Percentiles rank a stretch among this genome's conserved stretches.
These are phyloP conservation scores for Penicillium waksmanii DNA, from an alignment of 495 filamentous ascomycete genomes.

Conservation along the genomic window DNA sequence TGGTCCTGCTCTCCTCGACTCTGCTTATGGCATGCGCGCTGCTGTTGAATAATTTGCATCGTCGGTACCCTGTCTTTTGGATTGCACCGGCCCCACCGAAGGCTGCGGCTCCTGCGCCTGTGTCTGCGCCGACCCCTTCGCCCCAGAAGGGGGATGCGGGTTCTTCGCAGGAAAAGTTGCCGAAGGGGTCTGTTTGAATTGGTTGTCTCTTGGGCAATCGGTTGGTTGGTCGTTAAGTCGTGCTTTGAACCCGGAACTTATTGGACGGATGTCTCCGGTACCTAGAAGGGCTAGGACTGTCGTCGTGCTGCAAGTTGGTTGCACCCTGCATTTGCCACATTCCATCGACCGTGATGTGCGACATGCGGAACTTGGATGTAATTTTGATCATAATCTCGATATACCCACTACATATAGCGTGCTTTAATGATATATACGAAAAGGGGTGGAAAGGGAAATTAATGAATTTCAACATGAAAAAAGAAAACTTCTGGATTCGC, in stretches of 20 bases:
- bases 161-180: constrained; percentile 11
- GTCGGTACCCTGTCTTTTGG: constrained; percentile 77
- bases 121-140: not conserved
- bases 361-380: not conserved
- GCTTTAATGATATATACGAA: too few species aligned
- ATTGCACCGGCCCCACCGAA: constrained; percentile 24
- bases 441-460: too few species aligned
- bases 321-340: not conserved
- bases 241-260: not conserved
- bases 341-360: not conserved
- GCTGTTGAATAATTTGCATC: constrained; percentile 72
- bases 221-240: not conserved
- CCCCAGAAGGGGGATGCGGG: constrained; percentile 3
- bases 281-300: not conserved
- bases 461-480: too few species aligned
- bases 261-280: not conserved
- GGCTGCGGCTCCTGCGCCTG: not conserved
- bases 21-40: constrained; percentile 65
- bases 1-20: constrained; percentile 63
- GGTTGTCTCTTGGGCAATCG: not conserved
- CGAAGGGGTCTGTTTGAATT: constrained; percentile 20
- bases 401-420: not conserved
- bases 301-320: not conserved
- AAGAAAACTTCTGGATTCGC: too few species aligned
- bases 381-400: not conserved